These are phyloP conservation scores for Oenanthe sinensis DNA, from an alignment of 129 eudicot species.

Conservation along the genomic window DNA sequence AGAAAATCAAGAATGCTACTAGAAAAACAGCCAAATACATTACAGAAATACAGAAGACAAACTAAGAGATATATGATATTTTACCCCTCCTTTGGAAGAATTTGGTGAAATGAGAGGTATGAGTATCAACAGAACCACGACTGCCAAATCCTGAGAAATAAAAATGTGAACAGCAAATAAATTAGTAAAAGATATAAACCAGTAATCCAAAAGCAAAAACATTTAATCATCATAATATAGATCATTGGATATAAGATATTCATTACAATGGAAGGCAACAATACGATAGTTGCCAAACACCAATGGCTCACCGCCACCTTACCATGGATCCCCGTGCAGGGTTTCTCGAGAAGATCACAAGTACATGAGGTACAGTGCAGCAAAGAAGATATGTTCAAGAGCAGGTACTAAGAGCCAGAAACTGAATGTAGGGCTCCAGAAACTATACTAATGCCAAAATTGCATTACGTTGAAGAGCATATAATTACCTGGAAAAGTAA, in stretches of 20 bases:
- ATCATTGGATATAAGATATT: background rate
- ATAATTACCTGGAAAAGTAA: slow-evolving; percentile 82
- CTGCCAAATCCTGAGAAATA: slow-evolving; percentile 77
- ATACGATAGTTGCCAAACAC: background rate
- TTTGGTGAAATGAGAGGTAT: slow-evolving; percentile 96
- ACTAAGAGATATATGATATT: slow-evolving; percentile 3
- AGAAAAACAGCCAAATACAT: background rate
- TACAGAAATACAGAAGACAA: background rate
- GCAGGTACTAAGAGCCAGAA: background rate
- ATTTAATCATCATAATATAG: background rate
- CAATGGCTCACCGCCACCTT: background rate
- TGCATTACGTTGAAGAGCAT: background rate
- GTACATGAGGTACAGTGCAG: background rate
- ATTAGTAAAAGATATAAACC: background rate
- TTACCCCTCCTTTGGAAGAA: slow-evolving; percentile 99
- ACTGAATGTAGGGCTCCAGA: background rate
- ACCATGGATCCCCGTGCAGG: background rate
- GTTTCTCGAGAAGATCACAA: background rate
- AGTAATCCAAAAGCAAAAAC: background rate
- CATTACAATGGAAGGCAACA: background rate
- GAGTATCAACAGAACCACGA: slow-evolving; percentile 93
- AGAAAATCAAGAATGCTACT: too few species aligned
- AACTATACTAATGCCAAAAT: background rate
- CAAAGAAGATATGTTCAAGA: background rate
- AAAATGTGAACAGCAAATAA: background rate